phyloP scores from a whole-genome alignment of 805 yeast species.

The Cyberlindnera euphorbiae region DNA sequence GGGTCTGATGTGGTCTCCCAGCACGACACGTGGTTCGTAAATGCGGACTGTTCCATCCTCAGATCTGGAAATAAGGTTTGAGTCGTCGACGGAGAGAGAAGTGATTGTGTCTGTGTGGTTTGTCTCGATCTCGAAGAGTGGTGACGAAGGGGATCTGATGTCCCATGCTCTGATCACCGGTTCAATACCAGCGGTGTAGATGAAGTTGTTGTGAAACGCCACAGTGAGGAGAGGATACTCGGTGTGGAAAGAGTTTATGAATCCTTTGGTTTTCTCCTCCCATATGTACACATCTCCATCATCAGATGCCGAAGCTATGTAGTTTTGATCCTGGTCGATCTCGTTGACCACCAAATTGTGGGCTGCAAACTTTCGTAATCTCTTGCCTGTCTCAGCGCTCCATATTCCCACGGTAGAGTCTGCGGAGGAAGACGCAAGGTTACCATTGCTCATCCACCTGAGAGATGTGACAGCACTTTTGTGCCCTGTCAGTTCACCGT shows the following conservation, averaged over 20 bases:
- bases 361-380: slow-evolving; percentile 49
- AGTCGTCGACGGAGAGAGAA: slow-evolving; percentile 45
- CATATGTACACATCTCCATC: slow-evolving; percentile 57
- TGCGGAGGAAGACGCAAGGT: slow-evolving; percentile 50
- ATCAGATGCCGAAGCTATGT: slow-evolving; percentile 55
- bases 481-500: slow-evolving; percentile 49
- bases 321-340: slow-evolving; percentile 34
- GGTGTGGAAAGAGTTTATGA: slow-evolving; percentile 36
- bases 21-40: slow-evolving; percentile 41
- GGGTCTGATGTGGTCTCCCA: slow-evolving; percentile 38
- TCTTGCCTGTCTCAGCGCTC: slow-evolving; percentile 54
- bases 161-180: slow-evolving; percentile 60
- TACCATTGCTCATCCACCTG: slow-evolving; percentile 46
- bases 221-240: slow-evolving; percentile 59
- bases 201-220: slow-evolving; percentile 35
- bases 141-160: slow-evolving; percentile 35
- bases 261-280: slow-evolving; percentile 56
- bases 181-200: slow-evolving; percentile 66
- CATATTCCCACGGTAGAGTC: slow-evolving; percentile 58
- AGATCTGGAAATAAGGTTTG: slow-evolving; percentile 45
- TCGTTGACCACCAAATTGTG: slow-evolving; percentile 55
- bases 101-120: slow-evolving; percentile 51
- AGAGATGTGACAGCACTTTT: slow-evolving; percentile 61
- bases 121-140: slow-evolving; percentile 42
- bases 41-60: slow-evolving; percentile 56